Conservation (phyloP, 2,329 filamentous ascomycete genomes). For the Diplodia seriata region DNA sequence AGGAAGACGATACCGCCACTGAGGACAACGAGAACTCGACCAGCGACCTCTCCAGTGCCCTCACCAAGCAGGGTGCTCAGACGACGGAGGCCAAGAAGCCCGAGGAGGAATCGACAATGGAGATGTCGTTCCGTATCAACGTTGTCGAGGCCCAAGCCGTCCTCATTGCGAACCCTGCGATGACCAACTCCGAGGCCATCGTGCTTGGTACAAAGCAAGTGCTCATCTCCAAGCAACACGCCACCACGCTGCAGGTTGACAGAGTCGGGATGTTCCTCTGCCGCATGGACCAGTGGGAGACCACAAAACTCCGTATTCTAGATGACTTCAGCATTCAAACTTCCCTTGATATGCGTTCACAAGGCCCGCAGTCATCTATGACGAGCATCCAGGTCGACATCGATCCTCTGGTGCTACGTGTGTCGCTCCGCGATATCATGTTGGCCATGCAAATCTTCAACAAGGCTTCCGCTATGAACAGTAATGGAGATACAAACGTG, state of each 20-base stretch:
- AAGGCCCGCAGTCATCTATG: slow-evolving; percentile 65
- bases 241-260: slow-evolving; percentile 89
- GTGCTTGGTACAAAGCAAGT: slow-evolving; percentile 95
- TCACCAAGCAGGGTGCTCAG: slow-evolving; percentile 36
- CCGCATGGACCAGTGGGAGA: slow-evolving; percentile 97
- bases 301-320: slow-evolving; percentile 85
- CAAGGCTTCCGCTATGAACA: slow-evolving; percentile 86
- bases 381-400: slow-evolving; percentile 86
- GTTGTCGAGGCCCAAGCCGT: slow-evolving; percentile 96
- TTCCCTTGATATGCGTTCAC: slow-evolving; percentile 77
- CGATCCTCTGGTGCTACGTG: slow-evolving; percentile 85
- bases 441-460: slow-evolving; percentile 91
- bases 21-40: slow-evolving; percentile 47
- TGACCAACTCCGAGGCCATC: slow-evolving; percentile 90
- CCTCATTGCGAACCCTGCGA: slow-evolving; percentile 91
- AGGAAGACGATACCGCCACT: slow-evolving; percentile 58
- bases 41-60: slow-evolving; percentile 47
- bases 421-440: slow-evolving; percentile 93
- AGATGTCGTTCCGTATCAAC: slow-evolving; percentile 86
- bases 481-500: slow-evolving; percentile 53
- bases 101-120: slow-evolving; percentile 62
- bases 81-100: slow-evolving; percentile 39
- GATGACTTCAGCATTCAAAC: slow-evolving; percentile 95
- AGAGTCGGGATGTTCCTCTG: slow-evolving; percentile 98
- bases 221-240: slow-evolving; percentile 90